Base-by-base conservation (phyloP, 305 asterid genomes). In the Stenogyne calaminthoides region DNA sequence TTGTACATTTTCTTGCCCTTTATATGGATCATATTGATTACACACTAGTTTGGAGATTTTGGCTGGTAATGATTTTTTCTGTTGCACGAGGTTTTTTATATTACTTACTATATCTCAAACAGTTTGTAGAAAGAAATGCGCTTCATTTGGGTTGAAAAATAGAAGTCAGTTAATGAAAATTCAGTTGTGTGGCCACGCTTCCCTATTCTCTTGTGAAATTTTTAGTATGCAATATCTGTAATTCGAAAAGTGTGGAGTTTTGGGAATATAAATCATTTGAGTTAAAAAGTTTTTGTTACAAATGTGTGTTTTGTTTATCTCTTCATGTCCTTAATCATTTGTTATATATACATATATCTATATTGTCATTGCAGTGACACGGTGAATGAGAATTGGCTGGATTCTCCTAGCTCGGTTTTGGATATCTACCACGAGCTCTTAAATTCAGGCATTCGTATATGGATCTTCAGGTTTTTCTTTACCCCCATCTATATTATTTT, bases 381-480 rank as follows among this genome's bases (percentile, higher is more conserved):
- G 52, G 90, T 94, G 62, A 32, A 63, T 57, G 79, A 67, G 3
- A 63, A 79, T 70, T 94, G 99, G 99, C 79, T 88, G 81, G 98
- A 94, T 84, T 85, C 90, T 67, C 89, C 98, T 70, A 69, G 52
- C 9, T 83, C 99, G 10, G 86, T 91, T 74, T 85, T 94, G 80
- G 74, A 92, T 19, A 62, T 94, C 76, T 90, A 90, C 80, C 89
- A 75, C 1, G 95, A 94, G 88, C 89, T 94, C 75, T 69, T 94
- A 69, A 87, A 66, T 4, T 57, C 83, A 2, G 96, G 96, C 46
- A 83, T 92, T 72, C 95, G 98, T 59, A 88, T 91, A 61, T 94
- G 98, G 99, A 84, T 91, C 74, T 91, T 94, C 92, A 94, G 99
- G 99, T 89, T 73, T 72, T 67, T n/a, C 60, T 74, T 29, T 36